Evolutionary conservation across 352 stramenopile genomes (phyloP), one percentile per base, ranked within the genome.

Genomic region (Phytophthora citricola): DNA sequence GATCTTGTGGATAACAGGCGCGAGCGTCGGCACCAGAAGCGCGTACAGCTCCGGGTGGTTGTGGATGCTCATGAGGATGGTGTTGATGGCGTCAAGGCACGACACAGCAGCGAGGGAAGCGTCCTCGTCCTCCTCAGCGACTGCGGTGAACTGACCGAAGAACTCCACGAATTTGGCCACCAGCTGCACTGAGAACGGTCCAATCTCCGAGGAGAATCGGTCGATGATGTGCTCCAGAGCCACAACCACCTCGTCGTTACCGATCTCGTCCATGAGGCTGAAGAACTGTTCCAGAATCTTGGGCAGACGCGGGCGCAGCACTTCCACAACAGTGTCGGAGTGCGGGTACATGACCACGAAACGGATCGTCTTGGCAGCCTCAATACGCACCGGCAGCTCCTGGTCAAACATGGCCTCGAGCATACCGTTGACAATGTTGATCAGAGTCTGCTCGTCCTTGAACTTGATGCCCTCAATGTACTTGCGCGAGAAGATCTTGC

Each of bases 211-310:
- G 1, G 94, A 94, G 79, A 98, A 99, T 47, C 93, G 94, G 69
- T 99, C 95, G 46, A 99, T 98, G 57, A 99, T 98, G 40, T 98
- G 82, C 62, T 97, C 86, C 1, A 97, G 78, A 26, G 96, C 96
- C 14, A 97, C 88, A 10, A 98, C 94, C 26, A 99, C 97, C 78
- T 99, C 95, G 74, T 99, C 97, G 59, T 98, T 98, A n/a, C 96
- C 96, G 63, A 99, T 99, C 77, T 99, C 94, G 67, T 98, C 96
- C 97, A 99, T 99, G 38, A 99, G 97, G 44, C 89, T 91, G 78
- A 99, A 99, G 76, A 99, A 99, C 73, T 98, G 94, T 67, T 98
- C 94, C 45, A 99, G 79, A 38, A 99, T 95, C 65, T 98, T 89
- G 22, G 95, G 95, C 34, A 99, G 72, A 10, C 98, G 88, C 4